These are phyloP conservation scores for Elsinoe australis DNA, from an alignment of 2,329 filamentous ascomycete genomes.

Conservation along the genomic window DNA sequence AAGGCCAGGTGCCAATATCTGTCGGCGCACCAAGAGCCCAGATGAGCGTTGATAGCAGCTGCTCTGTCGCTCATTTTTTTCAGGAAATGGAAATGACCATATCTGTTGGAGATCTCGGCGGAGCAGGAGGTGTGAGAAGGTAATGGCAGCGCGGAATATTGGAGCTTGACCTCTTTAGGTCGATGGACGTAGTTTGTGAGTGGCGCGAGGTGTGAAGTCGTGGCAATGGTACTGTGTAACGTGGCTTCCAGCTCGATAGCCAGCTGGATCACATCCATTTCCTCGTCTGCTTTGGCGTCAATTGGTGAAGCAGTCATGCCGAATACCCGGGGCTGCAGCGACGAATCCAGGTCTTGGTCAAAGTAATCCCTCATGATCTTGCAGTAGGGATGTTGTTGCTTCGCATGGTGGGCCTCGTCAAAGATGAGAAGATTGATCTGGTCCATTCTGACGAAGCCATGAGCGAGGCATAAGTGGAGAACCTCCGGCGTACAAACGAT, in stretches of 20 bases:
- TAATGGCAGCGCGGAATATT: constrained; percentile 46
- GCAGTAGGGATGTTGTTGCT: constrained; percentile 87
- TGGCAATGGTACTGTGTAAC: constrained; percentile 76
- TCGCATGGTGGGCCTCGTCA: constrained; percentile 93
- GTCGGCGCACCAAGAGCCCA: constrained; percentile 82
- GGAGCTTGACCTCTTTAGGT: constrained; percentile 52
- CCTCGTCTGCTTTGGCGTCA: constrained; percentile 69
- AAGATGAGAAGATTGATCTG: constrained; percentile 88
- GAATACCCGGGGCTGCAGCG: constrained; percentile 65
- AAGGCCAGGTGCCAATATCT: constrained; percentile 68
- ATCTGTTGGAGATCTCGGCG: constrained; percentile 50
- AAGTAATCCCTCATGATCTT: constrained; percentile 86
- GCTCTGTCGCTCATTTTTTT: constrained; percentile 53
- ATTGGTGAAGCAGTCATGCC: constrained; percentile 97
- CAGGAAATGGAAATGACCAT: constrained; percentile 48
- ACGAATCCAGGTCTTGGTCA: constrained; percentile 37
- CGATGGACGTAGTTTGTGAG: constrained; percentile 52
- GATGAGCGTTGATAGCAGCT: constrained; percentile 51
- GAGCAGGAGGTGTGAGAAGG: constrained; percentile 56
- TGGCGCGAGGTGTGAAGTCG: constrained; percentile 55
- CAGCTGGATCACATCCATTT: constrained; percentile 6
- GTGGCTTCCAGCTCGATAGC: constrained; percentile 60
- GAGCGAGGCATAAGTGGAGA: constrained; percentile 66
- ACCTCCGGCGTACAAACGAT: constrained; percentile 91
- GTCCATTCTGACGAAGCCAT: constrained; percentile 70